A percentile compares a stretch with the other conserved stretches of the same genome.
phyloP scores from a whole-genome alignment of 1,284 basidiomycete genomes.

The Clitocybe nebularis region DNA sequence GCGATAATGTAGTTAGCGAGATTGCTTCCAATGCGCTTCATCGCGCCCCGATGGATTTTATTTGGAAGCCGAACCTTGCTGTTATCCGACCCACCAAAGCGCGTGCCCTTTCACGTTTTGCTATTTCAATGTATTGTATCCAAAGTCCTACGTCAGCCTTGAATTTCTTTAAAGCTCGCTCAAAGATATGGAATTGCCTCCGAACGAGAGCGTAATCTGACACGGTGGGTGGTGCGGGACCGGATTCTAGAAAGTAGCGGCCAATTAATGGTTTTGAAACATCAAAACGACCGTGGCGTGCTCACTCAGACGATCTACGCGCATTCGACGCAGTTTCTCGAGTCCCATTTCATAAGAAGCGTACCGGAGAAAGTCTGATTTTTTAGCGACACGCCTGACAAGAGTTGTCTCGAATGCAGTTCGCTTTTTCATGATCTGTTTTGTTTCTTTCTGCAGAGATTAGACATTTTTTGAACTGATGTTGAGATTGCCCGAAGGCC shows the following conservation, averaged over 20 bases:
- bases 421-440: conserved; percentile 83
- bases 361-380: conserved; percentile 89
- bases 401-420: conserved; percentile 83
- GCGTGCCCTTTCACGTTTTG: conserved; percentile 76
- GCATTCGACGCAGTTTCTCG: conserved; percentile 75
- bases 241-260: conserved; percentile 37
- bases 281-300: conserved; percentile 16
- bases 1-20: conserved; percentile 4
- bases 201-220: conserved; percentile 82
- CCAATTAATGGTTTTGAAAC: not conserved
- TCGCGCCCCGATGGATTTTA: not conserved
- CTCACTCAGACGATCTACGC: conserved; percentile 72
- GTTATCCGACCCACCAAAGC: conserved; percentile 78
- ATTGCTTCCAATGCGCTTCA: not conserved
- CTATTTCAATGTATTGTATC: conserved; percentile 85
- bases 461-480: conserved; percentile 9
- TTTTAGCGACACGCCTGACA: conserved; percentile 79
- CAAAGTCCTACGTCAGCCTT: conserved; percentile 85
- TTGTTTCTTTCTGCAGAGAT: conserved; percentile 65
- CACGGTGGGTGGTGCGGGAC: conserved; percentile 54
- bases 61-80: conserved; percentile 51
- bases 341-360: conserved; percentile 89
- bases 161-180: conserved; percentile 86
- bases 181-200: conserved; percentile 86
- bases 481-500: conserved; percentile 8